These are phyloP conservation scores for Jacaranda mimosifolia DNA, from an alignment of 257 asterid genomes.

Conservation along the genomic window DNA sequence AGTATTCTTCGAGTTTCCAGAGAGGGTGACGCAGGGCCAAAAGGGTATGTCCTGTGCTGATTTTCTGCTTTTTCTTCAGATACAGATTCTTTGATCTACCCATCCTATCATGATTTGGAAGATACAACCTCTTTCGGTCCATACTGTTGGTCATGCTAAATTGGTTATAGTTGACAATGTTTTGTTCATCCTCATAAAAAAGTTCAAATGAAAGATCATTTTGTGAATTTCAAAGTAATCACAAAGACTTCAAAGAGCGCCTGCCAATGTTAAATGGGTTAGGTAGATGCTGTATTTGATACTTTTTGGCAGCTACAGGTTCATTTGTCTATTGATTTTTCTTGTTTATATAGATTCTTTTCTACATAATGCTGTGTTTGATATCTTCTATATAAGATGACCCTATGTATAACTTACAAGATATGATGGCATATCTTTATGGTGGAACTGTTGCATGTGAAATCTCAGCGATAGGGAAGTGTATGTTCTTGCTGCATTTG, in stretches of 20 bases:
- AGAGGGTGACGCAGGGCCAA: slow-evolving; percentile 99
- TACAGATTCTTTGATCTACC: slow-evolving; percentile 19
- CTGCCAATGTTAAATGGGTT: slow-evolving; percentile 17
- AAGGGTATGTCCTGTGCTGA: slow-evolving; percentile 66
- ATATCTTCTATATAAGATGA: slow-evolving; percentile 14
- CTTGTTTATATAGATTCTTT: background rate
- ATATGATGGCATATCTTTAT: slow-evolving; percentile 19
- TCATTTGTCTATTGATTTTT: slow-evolving; percentile 13
- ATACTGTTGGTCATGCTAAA: slow-evolving; percentile 31
- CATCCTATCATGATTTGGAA: slow-evolving; percentile 14
- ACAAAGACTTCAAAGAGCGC: background rate
- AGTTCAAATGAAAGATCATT: slow-evolving; percentile 5
- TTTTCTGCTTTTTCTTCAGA: slow-evolving; percentile 25
- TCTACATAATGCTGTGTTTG: background rate
- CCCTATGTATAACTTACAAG: background rate
- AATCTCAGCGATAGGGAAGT: background rate
- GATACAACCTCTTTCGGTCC: background rate
- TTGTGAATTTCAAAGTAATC: background rate
- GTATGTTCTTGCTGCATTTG: slow-evolving; percentile 18
- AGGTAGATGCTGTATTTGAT: slow-evolving; percentile 15
- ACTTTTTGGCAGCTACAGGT: slow-evolving; percentile 4
- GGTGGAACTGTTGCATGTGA: slow-evolving; percentile 5
- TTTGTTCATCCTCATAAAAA: slow-evolving; percentile 21
- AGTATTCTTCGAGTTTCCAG: slow-evolving; percentile 98
- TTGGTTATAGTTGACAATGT: slow-evolving; percentile 14